These are phyloP conservation scores for Neurospora tetrasperma DNA, from an alignment of 495 filamentous ascomycete species.

Conservation along the genomic window DNA sequence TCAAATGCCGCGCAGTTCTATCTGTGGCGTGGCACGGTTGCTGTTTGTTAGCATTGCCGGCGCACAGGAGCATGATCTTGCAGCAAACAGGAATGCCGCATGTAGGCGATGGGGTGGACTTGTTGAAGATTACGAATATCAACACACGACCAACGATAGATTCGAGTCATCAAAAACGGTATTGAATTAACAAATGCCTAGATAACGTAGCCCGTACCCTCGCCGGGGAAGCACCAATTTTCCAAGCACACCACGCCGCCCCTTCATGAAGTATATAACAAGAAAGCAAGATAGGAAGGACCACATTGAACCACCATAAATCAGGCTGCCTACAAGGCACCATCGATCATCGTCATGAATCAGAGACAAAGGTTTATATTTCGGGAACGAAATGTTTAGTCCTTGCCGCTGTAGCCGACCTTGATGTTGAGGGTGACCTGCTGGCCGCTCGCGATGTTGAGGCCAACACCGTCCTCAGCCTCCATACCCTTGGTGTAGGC, in stretches of 20 bases:
- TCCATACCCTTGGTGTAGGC: conserved; percentile 29
- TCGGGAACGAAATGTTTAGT: not conserved
- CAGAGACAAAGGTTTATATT: not conserved
- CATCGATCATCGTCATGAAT: conserved; percentile 11
- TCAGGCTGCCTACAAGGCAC: conserved; percentile 6
- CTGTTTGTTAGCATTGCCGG: not conserved
- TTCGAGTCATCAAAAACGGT: not conserved
- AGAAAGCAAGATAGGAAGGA: not conserved
- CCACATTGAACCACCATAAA: not conserved
- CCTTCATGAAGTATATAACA: not conserved
- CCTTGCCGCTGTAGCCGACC: conserved; percentile 15
- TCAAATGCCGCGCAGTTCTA: not conserved
- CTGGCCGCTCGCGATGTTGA: conserved; percentile 19
- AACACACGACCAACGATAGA: not conserved
- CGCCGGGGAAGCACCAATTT: not conserved
- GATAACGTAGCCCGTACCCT: conserved; percentile 1
- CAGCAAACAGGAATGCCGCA: not conserved
- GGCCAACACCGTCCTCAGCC: conserved; percentile 24
- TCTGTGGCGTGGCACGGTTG: not conserved
- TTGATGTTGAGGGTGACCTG: conserved; percentile 10
- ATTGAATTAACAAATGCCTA: not conserved
- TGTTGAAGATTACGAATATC: not conserved
- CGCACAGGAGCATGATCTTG: not conserved
- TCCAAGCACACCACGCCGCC: not conserved
- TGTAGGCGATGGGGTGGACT: not conserved